Evolutionary conservation across 805 yeast species (phyloP).

Genomic region (Cyberlindnera americana): DNA sequence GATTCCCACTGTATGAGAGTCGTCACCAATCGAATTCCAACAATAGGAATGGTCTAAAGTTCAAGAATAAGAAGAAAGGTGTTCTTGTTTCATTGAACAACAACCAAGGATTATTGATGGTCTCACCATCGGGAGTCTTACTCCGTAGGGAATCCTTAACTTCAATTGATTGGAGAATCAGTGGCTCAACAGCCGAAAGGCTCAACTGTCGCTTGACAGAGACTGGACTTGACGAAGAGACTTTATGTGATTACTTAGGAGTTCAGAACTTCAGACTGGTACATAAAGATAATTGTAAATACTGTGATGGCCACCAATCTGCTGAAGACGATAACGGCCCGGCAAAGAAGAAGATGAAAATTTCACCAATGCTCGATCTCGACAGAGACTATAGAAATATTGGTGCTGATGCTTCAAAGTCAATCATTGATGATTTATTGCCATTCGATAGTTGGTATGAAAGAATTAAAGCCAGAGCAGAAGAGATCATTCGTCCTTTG

Average conservation of each 20-base stretch:
- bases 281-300: conserved; percentile 2
- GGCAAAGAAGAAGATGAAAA: background rate
- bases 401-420: background rate
- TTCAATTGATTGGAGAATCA: conserved; percentile 1
- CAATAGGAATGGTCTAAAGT: conserved; percentile 1
- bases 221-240: background rate
- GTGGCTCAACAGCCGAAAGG: background rate
- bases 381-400: background rate
- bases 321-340: background rate
- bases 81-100: conserved; percentile 1
- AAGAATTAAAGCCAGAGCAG: background rate
- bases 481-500: background rate
- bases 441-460: conserved; percentile 1
- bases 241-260: conserved; percentile 1
- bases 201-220: background rate
- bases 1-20: background rate
- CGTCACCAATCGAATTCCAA: background rate
- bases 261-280: background rate
- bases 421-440: background rate
- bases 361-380: background rate
- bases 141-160: background rate
- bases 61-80: conserved; percentile 3
- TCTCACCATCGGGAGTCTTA: conserved; percentile 1
- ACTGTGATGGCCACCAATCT: background rate
- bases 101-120: conserved; percentile 1